Base-by-base conservation (phyloP, 345 rosid genomes). In the Iberis pinnata region DNA sequence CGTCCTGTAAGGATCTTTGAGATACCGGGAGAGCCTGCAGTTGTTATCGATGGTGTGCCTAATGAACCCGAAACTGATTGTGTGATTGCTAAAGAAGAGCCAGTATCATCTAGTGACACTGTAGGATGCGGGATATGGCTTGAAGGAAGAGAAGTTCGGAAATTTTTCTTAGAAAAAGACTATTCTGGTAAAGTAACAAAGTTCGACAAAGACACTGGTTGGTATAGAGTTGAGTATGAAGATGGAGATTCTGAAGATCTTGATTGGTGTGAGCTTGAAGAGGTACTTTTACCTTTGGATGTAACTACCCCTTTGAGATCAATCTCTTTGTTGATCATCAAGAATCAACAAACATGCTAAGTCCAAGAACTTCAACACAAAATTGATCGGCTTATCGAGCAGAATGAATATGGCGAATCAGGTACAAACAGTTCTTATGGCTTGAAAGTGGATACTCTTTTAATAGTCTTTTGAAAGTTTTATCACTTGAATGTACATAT, bases 221-320 rank as follows among this genome's bases (percentile, higher is more conserved):
- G 98, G 98, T 82, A 87, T 43, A 79, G 75, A 67, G 92, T 86
- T 62, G 80, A 54, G 25, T 90, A 90, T 41, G 92, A 82, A 59
- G 98, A 90, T 55, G 96, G 89, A 0, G 94, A 90, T 53, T 76
- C 65, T 17, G 96, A 90, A 75, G 94, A 90, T 63, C 86, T 84
- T 26, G 88, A 82, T 25, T 84, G 89, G 92, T 51, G 33, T 17
- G 96, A 87, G 67, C 60, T 86, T 56, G 78, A 90, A 60, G 73
- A 70, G 16, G 70, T 84, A 25, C 78, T 90, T 56, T 8, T 75
- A 33, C 95, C 95, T 50, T 60, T 86, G 56, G 95, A 90, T 49
- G 76, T 87, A 53, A 67, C 78, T 7, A 38, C 78, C 27, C 81
- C 96, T 0, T 31, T 90, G 59, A 86, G 82, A 59, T 60, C 89